phyloP scores from a whole-genome alignment of 192 early-diverging fungal genomes.

The Podila epigama region DNA sequence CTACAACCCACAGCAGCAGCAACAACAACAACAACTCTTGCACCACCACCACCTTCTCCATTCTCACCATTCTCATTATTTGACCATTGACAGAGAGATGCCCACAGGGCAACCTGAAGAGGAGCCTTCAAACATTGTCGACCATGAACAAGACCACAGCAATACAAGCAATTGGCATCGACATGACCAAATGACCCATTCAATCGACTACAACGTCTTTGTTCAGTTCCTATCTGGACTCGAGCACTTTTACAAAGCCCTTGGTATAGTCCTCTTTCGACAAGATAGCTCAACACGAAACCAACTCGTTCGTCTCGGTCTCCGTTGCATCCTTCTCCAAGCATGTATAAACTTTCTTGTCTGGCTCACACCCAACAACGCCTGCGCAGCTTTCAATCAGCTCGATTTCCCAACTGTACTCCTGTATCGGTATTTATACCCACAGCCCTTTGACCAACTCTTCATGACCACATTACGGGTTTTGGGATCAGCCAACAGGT shows the following conservation, averaged over 20 bases:
- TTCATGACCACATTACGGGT: constrained; percentile 25
- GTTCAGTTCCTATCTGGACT: constrained; percentile 33
- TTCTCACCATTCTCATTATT: not conserved
- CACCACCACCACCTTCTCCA: not conserved
- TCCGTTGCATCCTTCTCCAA: constrained; percentile 25
- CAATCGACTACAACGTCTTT: constrained; percentile 9
- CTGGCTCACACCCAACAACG: not conserved
- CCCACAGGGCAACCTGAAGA: not conserved
- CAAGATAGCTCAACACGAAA: not conserved
- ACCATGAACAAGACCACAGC: not conserved
- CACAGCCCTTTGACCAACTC: constrained; percentile 20
- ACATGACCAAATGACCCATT: not conserved
- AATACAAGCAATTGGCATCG: not conserved
- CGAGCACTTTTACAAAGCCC: constrained; percentile 29
- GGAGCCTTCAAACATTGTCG: not conserved
- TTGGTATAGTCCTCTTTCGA: constrained; percentile 4
- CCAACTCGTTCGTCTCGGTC: constrained; percentile 6
- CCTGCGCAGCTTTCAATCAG: constrained; percentile 30
- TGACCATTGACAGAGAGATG: not conserved
- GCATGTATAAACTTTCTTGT: constrained; percentile 11
- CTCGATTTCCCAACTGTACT: constrained; percentile 29
- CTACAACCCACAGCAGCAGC: too few relatives aligned
- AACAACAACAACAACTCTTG: not conserved
- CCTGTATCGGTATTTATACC: constrained; percentile 23
- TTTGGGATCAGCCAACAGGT: constrained; percentile 9